Evolutionary conservation across 2,329 filamentous ascomycete genomes (phyloP), one percentile per base, ranked within the genome.

Genomic region (Pseudogymnoascus sp.): DNA sequence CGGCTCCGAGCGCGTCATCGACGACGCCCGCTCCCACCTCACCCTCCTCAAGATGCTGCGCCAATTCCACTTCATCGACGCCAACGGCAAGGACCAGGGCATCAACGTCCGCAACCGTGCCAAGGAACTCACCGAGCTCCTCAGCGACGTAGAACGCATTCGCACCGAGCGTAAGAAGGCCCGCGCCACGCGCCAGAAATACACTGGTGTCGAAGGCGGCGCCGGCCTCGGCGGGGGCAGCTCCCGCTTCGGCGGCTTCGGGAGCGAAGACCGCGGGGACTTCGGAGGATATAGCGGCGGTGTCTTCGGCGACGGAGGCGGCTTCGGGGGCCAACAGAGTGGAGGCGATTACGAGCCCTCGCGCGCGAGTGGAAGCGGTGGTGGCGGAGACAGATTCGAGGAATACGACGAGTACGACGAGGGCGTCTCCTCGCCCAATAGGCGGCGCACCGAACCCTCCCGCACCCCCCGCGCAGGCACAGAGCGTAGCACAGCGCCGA

Each of bases 361-460:
- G 7, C 65, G 68, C 37, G 63, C 66, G 61, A 62, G 64, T 31
- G 64, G 65, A 24, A 63, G 64, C 14, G 76, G 66, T 31, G 64
- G 80, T 69, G 79, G 87, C 64, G 80, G 82, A 63, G 92, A 96
- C 68, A 85, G 88, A 67, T 99, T 97, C 70, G 93, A 97, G 70
- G 95, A 97, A 76, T 99, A 99, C 72, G 93, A 99, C 73, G 95
- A 99, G 76, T 93, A 88, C 71, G 93, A 97, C 63, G 95, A 96
- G 71, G 91, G 82, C 42, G 80, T 82, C 59, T 77, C 77, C 80
- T 61, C 50, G 6, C 31, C 50, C 64, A 76, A 84, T 24, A 78
- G 79, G 35, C 79, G 79, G 50, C 40, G 68, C 78, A 81, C 16
- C 0, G 40, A 42, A 6, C 16, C 40, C 2, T 11, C 40, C 8